phyloP scores from a whole-genome alignment of 257 asterid genomes.

The Paulownia fortunei region DNA sequence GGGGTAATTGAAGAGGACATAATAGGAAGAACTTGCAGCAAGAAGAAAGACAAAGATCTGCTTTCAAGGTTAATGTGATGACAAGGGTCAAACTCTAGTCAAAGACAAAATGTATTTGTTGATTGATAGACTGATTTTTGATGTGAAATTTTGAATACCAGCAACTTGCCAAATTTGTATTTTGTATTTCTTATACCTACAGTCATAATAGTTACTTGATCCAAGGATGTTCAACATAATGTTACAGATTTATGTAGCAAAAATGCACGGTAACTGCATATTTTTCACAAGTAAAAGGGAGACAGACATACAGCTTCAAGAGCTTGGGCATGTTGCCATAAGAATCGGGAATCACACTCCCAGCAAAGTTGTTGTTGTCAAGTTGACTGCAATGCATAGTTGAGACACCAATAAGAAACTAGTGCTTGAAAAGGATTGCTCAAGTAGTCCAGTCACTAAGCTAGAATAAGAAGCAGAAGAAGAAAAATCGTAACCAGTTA shows the following conservation, averaged over 20 bases:
- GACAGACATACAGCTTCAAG: slow-evolving; percentile 47
- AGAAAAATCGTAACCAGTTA: neutral
- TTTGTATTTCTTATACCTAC: too few relatives aligned
- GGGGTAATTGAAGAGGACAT: too few relatives aligned
- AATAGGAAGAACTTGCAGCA: too few relatives aligned
- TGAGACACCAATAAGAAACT: neutral
- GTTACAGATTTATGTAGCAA: neutral
- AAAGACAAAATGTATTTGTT: neutral
- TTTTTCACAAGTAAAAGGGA: too few relatives aligned
- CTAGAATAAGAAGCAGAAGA: slow-evolving; percentile 17
- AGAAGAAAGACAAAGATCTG: too few relatives aligned
- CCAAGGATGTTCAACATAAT: neutral
- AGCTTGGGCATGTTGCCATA: slow-evolving; percentile 42
- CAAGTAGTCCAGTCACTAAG: too few relatives aligned
- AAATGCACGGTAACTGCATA: too few relatives aligned
- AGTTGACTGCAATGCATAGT: slow-evolving; percentile 47
- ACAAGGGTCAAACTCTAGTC: neutral
- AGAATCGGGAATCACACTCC: slow-evolving; percentile 51
- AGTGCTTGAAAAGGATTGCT: neutral
- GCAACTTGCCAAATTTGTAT: too few relatives aligned
- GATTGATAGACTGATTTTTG: too few relatives aligned
- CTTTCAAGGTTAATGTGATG: too few relatives aligned
- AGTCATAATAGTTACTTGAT: too few relatives aligned
- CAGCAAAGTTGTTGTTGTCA: slow-evolving; percentile 58
- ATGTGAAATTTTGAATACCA: too few relatives aligned